A percentile compares a stretch with the other conserved stretches of the same genome.
Conservation (phyloP, 176 grass and related monocot species). For the Zoysia pacifica region DNA sequence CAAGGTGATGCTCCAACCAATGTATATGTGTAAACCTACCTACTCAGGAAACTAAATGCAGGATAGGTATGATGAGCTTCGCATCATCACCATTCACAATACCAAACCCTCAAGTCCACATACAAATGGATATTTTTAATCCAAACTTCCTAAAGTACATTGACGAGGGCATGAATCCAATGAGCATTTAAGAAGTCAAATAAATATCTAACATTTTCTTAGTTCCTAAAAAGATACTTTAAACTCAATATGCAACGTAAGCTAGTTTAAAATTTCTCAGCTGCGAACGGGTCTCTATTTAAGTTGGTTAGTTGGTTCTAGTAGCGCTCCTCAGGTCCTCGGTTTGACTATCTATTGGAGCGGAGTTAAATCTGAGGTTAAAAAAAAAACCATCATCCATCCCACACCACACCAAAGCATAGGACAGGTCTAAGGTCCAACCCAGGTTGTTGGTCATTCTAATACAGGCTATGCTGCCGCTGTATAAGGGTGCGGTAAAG, state of each 20-base stretch:
- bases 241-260: background rate
- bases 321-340: too few species aligned
- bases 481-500: too few species aligned
- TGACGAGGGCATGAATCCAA: background rate
- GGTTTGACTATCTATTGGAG: too few species aligned
- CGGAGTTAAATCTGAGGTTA: too few species aligned
- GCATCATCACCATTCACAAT: background rate
- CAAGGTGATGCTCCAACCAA: background rate
- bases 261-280: background rate
- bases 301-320: too few species aligned
- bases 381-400: too few species aligned
- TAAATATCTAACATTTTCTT: background rate
- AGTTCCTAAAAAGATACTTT: background rate
- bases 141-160: slow-evolving; percentile 12
- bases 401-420: too few species aligned
- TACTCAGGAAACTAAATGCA: background rate
- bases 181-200: background rate
- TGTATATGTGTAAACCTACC: background rate
- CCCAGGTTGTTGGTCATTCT: too few species aligned
- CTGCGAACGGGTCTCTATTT: background rate
- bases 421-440: too few species aligned
- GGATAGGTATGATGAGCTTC: background rate
- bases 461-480: too few species aligned
- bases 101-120: slow-evolving; percentile 4
- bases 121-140: slow-evolving; percentile 24